Evolutionary conservation across 345 rosid genomes (phyloP).

Genomic region (Melastoma malabathricum): DNA sequence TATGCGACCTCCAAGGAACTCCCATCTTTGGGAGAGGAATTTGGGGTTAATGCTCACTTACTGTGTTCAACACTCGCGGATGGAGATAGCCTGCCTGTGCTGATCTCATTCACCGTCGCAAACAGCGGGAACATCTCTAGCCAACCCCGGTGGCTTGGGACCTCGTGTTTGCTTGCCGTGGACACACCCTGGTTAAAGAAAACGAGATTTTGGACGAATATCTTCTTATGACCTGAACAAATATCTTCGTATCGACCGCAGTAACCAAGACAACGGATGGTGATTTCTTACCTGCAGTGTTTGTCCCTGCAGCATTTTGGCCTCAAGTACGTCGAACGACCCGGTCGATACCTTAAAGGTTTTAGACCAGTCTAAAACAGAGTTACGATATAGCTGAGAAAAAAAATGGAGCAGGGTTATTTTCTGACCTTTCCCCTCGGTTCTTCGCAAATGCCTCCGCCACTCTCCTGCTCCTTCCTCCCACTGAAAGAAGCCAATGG

Average conservation of each 20-base stretch:
- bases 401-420: conserved; percentile 4
- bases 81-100: conserved; percentile 61
- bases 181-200: conserved; percentile 51
- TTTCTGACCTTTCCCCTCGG: conserved; percentile 56
- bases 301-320: conserved; percentile 88
- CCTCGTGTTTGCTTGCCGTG: conserved; percentile 82
- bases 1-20: too few species aligned
- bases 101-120: conserved; percentile 67
- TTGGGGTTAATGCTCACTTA: background rate
- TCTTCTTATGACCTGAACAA: too few species aligned
- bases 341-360: conserved; percentile 20
- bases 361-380: background rate
- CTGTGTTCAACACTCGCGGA: conserved; percentile 65
- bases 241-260: too few species aligned
- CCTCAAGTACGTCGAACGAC: conserved; percentile 95
- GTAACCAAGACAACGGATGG: too few species aligned
- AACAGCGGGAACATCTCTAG: conserved; percentile 72
- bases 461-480: conserved; percentile 29
- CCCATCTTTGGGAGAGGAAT: too few species aligned
- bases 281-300: conserved; percentile 60
- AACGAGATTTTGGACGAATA: background rate
- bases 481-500: conserved; percentile 6
- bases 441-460: conserved; percentile 84
- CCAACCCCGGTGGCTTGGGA: conserved; percentile 69
- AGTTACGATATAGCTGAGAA: background rate